Evolutionary conservation across 164 flowering plant genomes (phyloP).

Genomic region (Vitis labrusca): DNA sequence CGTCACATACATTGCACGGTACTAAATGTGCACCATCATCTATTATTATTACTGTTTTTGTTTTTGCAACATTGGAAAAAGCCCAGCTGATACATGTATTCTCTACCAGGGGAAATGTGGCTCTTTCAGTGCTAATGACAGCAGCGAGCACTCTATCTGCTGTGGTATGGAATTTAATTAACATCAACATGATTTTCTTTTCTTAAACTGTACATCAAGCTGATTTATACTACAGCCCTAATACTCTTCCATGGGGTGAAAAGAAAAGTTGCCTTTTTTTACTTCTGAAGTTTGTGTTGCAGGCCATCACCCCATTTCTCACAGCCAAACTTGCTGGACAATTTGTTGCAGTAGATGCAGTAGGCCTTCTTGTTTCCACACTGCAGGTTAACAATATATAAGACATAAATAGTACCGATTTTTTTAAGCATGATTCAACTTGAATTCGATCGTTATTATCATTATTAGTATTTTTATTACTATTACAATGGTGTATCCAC

Average conservation of each 20-base stretch:
- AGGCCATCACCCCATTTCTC: slow-evolving; percentile 90
- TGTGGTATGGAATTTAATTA: slow-evolving; percentile 43
- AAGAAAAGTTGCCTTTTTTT: neutral
- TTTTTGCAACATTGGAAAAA: no score
- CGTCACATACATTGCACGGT: slow-evolving; percentile 91
- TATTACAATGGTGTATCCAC: no score
- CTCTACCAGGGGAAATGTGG: slow-evolving; percentile 84
- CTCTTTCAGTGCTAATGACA: slow-evolving; percentile 94
- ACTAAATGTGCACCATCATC: neutral
- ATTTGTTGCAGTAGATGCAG: slow-evolving; percentile 85
- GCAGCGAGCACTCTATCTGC: slow-evolving; percentile 88
- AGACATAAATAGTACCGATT: no score
- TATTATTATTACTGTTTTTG: no score
- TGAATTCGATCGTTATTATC: neutral
- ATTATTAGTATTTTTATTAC: no score
- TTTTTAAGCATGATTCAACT: neutral
- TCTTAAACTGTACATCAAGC: no score
- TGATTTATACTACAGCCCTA: no score
- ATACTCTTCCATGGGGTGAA: neutral
- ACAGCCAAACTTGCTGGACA: slow-evolving; percentile 93
- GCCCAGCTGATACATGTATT: neutral
- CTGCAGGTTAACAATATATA: slow-evolving; percentile 52
- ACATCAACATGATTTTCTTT: neutral
- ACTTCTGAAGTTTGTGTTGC: slow-evolving; percentile 12
- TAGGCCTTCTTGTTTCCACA: slow-evolving; percentile 70